A percentile compares a stretch with the other conserved stretches of the same genome.
These are phyloP conservation scores for Kwoniella botswanensis DNA, from an alignment of 768 basidiomycete genomes.

Conservation along the genomic window DNA sequence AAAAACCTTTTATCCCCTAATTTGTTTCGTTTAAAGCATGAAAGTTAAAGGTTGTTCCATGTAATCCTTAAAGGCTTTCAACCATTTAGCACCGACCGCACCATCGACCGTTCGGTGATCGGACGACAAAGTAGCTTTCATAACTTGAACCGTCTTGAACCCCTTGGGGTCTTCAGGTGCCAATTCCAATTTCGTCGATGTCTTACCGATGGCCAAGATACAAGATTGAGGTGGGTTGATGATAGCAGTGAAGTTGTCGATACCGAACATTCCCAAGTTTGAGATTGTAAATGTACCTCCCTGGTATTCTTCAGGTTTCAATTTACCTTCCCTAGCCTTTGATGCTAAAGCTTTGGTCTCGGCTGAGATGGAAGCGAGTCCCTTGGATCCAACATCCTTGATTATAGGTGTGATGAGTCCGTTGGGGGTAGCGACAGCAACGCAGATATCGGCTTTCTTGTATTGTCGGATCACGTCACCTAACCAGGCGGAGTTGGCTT, in stretches of 20 bases:
- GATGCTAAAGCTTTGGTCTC: conserved; percentile 90
- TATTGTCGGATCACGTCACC: conserved; percentile 95
- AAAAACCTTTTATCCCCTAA: not conserved
- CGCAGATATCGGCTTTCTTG: conserved; percentile 94
- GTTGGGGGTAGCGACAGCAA: conserved; percentile 93
- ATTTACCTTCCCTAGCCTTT: conserved; percentile 95
- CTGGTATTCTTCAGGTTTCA: conserved; percentile 95
- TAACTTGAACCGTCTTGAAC: conserved; percentile 86
- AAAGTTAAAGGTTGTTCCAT: conserved; percentile 96
- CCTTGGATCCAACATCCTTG: conserved; percentile 89
- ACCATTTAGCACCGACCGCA: conserved; percentile 89
- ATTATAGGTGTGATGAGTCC: conserved; percentile 98
- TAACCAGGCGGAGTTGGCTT: conserved; percentile 97
- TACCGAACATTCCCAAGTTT: conserved; percentile 97
- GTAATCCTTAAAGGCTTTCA: conserved; percentile 91
- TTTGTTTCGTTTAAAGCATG: conserved; percentile 69
- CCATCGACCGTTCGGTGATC: conserved; percentile 98
- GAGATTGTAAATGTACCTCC: conserved; percentile 99
- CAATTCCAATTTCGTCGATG: conserved; percentile 81
- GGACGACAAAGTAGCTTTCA: conserved; percentile 94
- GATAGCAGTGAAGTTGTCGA: conserved; percentile 91
- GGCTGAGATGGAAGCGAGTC: conserved; percentile 87
- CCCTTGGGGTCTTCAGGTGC: conserved; percentile 90
- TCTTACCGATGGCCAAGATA: conserved; percentile 92
- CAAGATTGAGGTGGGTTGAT: conserved; percentile 99